Conservation (phyloP, 305 asterid genomes). For the Nicotiana rustica region DNA sequence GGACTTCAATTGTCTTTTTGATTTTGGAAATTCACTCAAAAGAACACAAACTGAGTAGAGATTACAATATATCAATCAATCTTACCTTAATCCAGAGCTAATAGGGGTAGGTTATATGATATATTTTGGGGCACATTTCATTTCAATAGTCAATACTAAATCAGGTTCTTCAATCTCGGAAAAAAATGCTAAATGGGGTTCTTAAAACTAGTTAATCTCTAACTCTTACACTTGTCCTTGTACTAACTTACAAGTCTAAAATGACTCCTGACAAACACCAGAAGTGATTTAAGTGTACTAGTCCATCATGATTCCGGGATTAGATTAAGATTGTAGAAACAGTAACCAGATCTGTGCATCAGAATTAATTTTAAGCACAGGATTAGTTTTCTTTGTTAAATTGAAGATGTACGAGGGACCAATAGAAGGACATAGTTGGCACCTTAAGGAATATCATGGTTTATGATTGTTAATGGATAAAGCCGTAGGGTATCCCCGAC, state of each 20-base stretch:
- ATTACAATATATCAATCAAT: background rate
- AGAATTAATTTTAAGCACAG: background rate
- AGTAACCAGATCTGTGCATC: background rate
- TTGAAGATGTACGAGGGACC: background rate
- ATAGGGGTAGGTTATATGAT: conserved; percentile 9
- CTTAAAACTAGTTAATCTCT: background rate
- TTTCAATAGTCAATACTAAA: background rate
- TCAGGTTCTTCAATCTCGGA: background rate
- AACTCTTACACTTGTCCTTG: background rate
- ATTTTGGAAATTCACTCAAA: background rate
- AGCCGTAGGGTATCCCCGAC: background rate
- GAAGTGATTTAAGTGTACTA: background rate
- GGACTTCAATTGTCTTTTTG: background rate
- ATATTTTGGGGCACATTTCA: background rate
- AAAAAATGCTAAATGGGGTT: background rate
- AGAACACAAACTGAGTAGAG: background rate
- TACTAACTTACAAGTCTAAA: background rate
- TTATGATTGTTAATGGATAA: conserved; percentile 11
- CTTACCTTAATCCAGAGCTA: background rate
- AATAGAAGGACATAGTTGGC: background rate
- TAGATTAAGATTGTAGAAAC: background rate
- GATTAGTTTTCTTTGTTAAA: conserved; percentile 13
- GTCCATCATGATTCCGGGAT: background rate
- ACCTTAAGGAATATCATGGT: background rate
- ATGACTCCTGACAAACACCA: background rate